These are phyloP conservation scores for Mycena metata DNA, from an alignment of 768 basidiomycete genomes.

Conservation along the genomic window DNA sequence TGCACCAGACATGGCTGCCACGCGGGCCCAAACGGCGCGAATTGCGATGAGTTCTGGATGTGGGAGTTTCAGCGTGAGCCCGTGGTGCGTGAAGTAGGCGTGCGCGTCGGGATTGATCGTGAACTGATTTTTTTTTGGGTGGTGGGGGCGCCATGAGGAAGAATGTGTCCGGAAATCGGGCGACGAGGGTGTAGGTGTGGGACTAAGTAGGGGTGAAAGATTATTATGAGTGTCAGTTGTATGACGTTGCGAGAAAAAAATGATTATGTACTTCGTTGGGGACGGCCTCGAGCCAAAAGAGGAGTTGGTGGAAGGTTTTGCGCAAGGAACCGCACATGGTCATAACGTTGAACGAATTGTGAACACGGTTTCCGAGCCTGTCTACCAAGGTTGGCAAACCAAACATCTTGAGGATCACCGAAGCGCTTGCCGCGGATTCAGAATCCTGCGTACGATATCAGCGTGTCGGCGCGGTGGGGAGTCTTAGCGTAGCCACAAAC, in stretches of 20 bases:
- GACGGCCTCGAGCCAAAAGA: conserved; percentile 32
- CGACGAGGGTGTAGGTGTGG: conserved; percentile 17
- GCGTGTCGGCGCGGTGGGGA: background rate
- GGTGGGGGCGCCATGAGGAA: background rate
- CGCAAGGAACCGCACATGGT: conserved; percentile 24
- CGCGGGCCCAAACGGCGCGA: conserved; percentile 24
- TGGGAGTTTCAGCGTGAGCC: background rate
- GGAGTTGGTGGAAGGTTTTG: conserved; percentile 18
- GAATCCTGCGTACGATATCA: conserved; percentile 14
- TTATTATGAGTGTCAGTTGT: background rate
- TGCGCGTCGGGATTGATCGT: background rate
- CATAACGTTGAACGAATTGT: conserved; percentile 31
- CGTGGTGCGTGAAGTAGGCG: background rate
- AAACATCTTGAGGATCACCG: conserved; percentile 28
- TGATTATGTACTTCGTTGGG: conserved; percentile 18
- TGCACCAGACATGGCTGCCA: conserved; percentile 17
- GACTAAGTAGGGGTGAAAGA: background rate
- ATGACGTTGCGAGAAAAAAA: background rate
- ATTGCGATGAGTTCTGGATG: conserved; percentile 16
- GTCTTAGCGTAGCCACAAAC: conserved; percentile 1
- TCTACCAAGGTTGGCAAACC: conserved; percentile 7
- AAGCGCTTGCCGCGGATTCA: conserved; percentile 6
- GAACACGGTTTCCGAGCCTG: conserved; percentile 13
- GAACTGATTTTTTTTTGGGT: conserved; percentile 9
- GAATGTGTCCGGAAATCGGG: background rate